Evolutionary conservation across 805 yeast genomes (phyloP), one percentile per base, ranked within the genome.

Genomic region (Saturnispora ahearnii): DNA sequence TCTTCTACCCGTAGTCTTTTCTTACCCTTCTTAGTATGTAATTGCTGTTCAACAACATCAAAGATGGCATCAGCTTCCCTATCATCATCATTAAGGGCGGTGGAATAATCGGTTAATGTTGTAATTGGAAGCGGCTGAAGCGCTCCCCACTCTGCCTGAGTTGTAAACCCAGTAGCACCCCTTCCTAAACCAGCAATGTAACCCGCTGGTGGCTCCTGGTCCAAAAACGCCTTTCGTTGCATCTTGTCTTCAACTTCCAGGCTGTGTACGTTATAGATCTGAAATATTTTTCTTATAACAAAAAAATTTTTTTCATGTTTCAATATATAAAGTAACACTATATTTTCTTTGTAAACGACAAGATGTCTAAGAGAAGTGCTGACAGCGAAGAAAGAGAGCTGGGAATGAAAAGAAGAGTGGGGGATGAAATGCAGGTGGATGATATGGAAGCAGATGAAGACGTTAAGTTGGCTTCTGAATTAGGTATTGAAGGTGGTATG

Each of bases 141-240:
- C 15, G 73, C 68, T 0, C 87, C 87, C 13, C 84, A 63, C 54
- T 84, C 95, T 1, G 93, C 87, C 51, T 88, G 76, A 0, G 96
- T 88, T 0, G 90, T 81, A 65, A 93, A 90, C 5, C 97, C 98
- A 1, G 87, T 78, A 1, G 97, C 98, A 28, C 99, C 99, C 61
- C 99, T 73, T 0, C 97, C 98, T 7, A 89, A 67, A 26, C 99
- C 99, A 3, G 98, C 84, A 38, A 89, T 77, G 62, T 91, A 91
- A 5, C 95, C 95, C 2, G 84, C 77, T 0, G 99, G 99, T 1
- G 98, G 84, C 53, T 81, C 80, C 68, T 85, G 87, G 60, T 84
- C 88, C 44, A 91, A 70, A 65, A 93, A 93, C 5, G 79, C 69
- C 53, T 74, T 76, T 50, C 79, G 63, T 30, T 77, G 78, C 82